These are phyloP conservation scores for Mycosphaerella arachidis DNA, from an alignment of 2,329 filamentous ascomycete species.

Conservation along the genomic window DNA sequence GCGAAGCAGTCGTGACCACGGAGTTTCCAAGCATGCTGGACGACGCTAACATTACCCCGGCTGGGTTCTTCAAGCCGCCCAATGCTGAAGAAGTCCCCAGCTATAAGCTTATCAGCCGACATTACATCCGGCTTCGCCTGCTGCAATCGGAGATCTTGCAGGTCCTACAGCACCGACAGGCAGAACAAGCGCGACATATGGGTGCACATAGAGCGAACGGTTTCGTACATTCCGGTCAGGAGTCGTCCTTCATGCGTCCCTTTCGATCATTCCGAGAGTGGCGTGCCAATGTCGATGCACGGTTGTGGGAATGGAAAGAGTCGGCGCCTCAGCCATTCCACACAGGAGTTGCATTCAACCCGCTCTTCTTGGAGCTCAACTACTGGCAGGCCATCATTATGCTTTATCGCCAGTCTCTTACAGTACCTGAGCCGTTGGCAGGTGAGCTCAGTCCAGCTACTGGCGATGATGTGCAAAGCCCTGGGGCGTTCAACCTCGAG, in stretches of 20 bases:
- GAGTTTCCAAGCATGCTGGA: conserved; percentile 88
- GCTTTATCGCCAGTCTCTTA: conserved; percentile 79
- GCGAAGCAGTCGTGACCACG: conserved; percentile 93
- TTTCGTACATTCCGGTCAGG: conserved; percentile 72
- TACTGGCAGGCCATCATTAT: conserved; percentile 98
- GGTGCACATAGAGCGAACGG: conserved; percentile 62
- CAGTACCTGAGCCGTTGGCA: conserved; percentile 78
- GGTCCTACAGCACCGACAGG: conserved; percentile 87
- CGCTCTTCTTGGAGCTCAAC: conserved; percentile 87
- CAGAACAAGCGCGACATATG: conserved; percentile 66
- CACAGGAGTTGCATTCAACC: conserved; percentile 83
- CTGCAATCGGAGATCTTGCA: conserved; percentile 94
- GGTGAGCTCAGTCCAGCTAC: conserved; percentile 62
- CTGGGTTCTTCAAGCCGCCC: conserved; percentile 63
- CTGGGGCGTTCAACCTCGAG: conserved; percentile 53
- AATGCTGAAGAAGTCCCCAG: conserved; percentile 55
- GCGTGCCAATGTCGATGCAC: conserved; percentile 79
- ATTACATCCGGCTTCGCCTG: conserved; percentile 84
- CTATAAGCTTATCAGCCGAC: conserved; percentile 86
- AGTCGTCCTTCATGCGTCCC: conserved; percentile 76
- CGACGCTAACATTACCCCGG: conserved; percentile 78
- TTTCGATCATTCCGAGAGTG: conserved; percentile 85
- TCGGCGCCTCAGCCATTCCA: conserved; percentile 71
- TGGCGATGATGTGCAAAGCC: conserved; percentile 54
- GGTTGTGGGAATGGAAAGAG: conserved; percentile 81